Evolutionary conservation across 2,329 filamentous ascomycete genomes (phyloP).

Genomic region (Fusarium drepaniforme): DNA sequence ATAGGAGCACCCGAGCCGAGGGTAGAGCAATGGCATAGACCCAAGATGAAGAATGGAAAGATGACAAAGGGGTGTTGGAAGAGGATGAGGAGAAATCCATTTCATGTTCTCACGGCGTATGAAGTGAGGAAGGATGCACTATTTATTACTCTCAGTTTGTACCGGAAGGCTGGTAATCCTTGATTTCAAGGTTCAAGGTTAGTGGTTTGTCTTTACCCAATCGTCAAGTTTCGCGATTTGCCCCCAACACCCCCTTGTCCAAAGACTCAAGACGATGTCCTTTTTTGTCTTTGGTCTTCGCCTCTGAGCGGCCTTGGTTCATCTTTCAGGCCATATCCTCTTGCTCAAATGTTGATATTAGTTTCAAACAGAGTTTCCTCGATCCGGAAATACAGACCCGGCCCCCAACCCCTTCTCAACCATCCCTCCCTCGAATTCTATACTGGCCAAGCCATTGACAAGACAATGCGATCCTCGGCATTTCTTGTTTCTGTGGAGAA

Average conservation of each 20-base stretch:
- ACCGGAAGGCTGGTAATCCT: not conserved
- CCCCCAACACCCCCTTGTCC: not conserved
- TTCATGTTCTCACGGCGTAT: not conserved
- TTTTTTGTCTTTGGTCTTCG: not conserved
- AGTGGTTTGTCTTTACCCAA: too few relatives aligned
- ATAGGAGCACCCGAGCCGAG: not conserved
- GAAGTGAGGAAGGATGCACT: not conserved
- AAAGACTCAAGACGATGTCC: not conserved
- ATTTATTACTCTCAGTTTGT: not conserved
- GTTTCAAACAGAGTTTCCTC: not conserved
- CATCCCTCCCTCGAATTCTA: not conserved
- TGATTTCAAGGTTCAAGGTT: not conserved
- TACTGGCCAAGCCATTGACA: not conserved
- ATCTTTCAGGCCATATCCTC: not conserved
- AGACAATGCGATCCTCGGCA: not conserved
- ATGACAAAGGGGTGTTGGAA: not conserved
- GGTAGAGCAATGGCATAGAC: not conserved
- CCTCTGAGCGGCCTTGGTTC: not conserved
- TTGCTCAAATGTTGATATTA: not conserved
- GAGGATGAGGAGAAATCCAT: not conserved
- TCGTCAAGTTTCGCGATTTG: not conserved
- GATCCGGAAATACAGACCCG: not conserved
- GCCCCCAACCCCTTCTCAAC: not conserved
- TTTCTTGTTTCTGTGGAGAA: not conserved
- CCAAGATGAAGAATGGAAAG: not conserved